Base-by-base conservation (phyloP, 2,329 filamentous ascomycete genomes). In the Phyllosticta ampelicida region DNA sequence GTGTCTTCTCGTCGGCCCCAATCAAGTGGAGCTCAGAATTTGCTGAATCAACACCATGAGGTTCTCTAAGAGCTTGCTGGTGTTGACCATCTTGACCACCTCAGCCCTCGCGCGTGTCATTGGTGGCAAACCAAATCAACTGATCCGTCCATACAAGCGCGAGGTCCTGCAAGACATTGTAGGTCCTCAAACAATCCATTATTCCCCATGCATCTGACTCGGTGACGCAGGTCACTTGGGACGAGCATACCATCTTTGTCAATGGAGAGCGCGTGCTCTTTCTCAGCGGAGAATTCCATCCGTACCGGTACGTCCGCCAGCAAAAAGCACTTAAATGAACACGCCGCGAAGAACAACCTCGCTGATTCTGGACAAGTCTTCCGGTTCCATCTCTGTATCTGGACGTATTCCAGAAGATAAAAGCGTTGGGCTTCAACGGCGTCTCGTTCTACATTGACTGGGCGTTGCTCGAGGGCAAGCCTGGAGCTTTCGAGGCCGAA, bases 341-440 rank as follows among this genome's bases (percentile, higher is more conserved):
- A 8, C n/a, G 6, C 36, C 13, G 23, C 23, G 18, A 9, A 51
- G 23, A 54, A 30, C 9, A 1, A 11, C 18, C 16, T 2, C 28
- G 51, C 60, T 65, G 18, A 66, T 48, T 26, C 13, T 6, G 13
- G 1, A 51, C 6, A 55, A 79, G 81, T 63, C 71, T 86, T 0
- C 83, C 84, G 1, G 83, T 86, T 1, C 78, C 82, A 2, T 74
- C 76, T 53, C 74, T 87, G 4, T 85, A 85, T 75, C 75, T 87
- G 9, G 89, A 92, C 63, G 68, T 92, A 1, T 86, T 95, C 64
- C 85, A 94, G 65, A 95, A 95, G 72, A 83, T 92, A 70, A 90
- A 87, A 70, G 85, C 87, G 0, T 73, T 90, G 1, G 89, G 89
- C 0, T 91, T 90, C 73, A 92, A 87, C 64, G 80, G 82, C 51